Evolutionary conservation across 192 early-diverging fungal genomes (phyloP), one percentile per base, ranked within the genome.

Genomic region (Podila clonocystis): DNA sequence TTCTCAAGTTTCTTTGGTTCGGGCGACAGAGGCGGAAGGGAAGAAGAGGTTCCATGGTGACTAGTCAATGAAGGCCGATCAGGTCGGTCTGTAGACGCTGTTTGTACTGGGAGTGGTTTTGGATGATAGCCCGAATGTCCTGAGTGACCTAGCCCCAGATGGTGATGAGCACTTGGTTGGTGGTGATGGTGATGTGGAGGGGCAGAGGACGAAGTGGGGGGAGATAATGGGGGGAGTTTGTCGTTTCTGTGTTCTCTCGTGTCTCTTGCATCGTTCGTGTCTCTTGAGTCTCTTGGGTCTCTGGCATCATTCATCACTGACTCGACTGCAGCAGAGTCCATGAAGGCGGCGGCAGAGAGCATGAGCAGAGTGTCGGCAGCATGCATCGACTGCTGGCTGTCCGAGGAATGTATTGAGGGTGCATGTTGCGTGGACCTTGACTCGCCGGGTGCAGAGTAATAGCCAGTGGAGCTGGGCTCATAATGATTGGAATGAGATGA

Each of bases 301-400:
- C 67, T 41, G 22, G n/a, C 2, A 22, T 55, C 52, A 24, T 24
- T n/a, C 52, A 55, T 24, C 17, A 69, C 60, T 1, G 57, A 12
- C 9, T 55, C 70, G 36, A 69, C 68, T 61, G 57, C 45, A 41
- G 52, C 64, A 20, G 71, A 64, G 45, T 74, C 75, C 76, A 83
- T 75, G 57, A 83, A 75, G 11, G 73, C 82, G 41, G 72, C 73
- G 45, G 75, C 65, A 63, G 74, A 69, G 57, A 65, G 72, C 62
- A 83, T 68, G 62, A 83, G 62, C 63, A 85, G 55, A 20, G 74
- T 78, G 50, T 83, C 80, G 65, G 72, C 75, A 67, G 77, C 77
- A 55, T 5, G 77, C 77, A 58, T 70, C 68, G 38, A 72, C 77
- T 7, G 62, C 72, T 12, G 77, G 72, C 50, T 73, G 38, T 17